Percentiles rank a stretch among this genome's conserved stretches.
Conservation (phyloP, 768 basidiomycete species). For the Terana coerulea region DNA sequence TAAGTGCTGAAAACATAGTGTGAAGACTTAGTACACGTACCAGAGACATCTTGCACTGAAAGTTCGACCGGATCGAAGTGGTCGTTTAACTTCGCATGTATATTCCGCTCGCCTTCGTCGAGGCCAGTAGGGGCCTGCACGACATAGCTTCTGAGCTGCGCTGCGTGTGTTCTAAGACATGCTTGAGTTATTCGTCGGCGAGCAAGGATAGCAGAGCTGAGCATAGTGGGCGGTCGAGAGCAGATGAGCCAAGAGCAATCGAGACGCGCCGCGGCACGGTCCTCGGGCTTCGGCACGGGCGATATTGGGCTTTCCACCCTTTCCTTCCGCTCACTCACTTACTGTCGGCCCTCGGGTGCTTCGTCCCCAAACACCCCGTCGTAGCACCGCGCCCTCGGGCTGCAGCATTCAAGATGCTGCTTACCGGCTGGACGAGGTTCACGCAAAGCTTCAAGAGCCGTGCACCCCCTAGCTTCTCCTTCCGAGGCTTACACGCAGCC, state of each 20-base stretch:
- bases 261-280: slow-evolving; percentile 2
- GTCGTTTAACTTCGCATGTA: slow-evolving; percentile 67
- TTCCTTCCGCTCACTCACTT: neutral
- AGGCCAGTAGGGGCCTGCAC: slow-evolving; percentile 21
- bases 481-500: neutral
- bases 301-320: neutral
- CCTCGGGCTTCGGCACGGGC: neutral
- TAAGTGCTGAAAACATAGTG: neutral
- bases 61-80: slow-evolving; percentile 78
- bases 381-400: neutral
- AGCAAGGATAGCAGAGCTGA: slow-evolving; percentile 23
- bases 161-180: neutral
- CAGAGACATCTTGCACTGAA: slow-evolving; percentile 92
- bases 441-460: neutral
- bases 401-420: neutral
- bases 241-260: slow-evolving; percentile 2
- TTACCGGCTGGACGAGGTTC: neutral
- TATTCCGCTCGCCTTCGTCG: slow-evolving; percentile 64
- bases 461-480: neutral
- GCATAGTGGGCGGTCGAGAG: slow-evolving; percentile 14
- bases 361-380: neutral
- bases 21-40: slow-evolving; percentile 37
- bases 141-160: slow-evolving; percentile 12
- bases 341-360: neutral
- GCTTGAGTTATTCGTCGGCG: slow-evolving; percentile 17